phyloP scores from a whole-genome alignment of 116 monocot genomes.

The Posidonia oceanica region DNA sequence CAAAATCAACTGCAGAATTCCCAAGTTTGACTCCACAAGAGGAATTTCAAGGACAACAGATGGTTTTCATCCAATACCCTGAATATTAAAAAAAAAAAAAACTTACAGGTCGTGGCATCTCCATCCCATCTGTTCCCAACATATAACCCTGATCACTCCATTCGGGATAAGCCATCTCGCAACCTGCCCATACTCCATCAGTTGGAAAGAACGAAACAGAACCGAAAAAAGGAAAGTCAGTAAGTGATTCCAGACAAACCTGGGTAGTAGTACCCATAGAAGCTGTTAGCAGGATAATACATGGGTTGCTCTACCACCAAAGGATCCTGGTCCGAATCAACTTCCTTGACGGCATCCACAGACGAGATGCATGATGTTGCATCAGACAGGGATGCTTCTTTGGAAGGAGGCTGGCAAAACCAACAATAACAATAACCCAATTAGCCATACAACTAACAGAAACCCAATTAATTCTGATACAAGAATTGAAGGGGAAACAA shows the following conservation, averaged over 20 bases:
- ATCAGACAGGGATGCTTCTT: conserved; percentile 53
- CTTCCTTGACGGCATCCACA: conserved; percentile 42
- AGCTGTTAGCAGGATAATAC: conserved; percentile 34
- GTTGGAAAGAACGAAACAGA: neutral
- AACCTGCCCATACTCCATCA: conserved; percentile 4
- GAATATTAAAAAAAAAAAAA: neutral
- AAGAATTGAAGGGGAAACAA: too few species aligned
- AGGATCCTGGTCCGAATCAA: conserved; percentile 54
- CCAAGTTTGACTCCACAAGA: neutral
- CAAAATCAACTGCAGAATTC: neutral
- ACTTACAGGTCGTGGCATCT: conserved; percentile 54
- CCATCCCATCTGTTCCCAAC: conserved; percentile 23
- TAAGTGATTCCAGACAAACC: conserved; percentile 16
- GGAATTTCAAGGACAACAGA: too few species aligned
- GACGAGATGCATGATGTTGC: conserved; percentile 71
- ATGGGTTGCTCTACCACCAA: conserved; percentile 28
- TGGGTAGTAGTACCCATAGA: conserved; percentile 78
- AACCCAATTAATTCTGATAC: neutral
- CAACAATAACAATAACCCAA: neutral
- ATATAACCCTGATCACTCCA: conserved; percentile 30
- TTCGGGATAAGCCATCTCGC: conserved; percentile 20
- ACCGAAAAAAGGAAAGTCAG: neutral
- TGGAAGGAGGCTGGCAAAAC: conserved; percentile 22
- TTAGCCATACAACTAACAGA: neutral
- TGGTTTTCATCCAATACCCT: neutral